Conservation (phyloP, 2,329 filamentous ascomycete genomes). For the Epichloe bromicola region DNA sequence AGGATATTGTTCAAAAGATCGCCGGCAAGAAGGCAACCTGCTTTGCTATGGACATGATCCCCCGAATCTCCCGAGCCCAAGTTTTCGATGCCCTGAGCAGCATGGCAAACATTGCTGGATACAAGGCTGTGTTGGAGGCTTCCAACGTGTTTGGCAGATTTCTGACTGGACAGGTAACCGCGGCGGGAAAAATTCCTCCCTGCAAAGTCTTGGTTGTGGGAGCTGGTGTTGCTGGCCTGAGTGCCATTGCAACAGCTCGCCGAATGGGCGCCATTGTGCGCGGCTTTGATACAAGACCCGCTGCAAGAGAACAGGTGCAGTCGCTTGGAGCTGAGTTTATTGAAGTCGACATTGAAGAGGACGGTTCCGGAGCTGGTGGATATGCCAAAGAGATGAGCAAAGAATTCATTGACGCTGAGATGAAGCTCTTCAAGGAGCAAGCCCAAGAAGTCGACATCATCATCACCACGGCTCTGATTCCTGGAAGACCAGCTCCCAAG, state of each 20-base stretch:
- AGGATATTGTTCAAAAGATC: conserved; percentile 58
- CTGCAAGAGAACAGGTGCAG: conserved; percentile 78
- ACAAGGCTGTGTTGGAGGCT: conserved; percentile 82
- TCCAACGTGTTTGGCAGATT: conserved; percentile 84
- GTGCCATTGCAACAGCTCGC: conserved; percentile 75
- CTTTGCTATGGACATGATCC: conserved; percentile 90
- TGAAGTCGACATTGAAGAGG: conserved; percentile 74
- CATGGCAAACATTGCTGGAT: conserved; percentile 90
- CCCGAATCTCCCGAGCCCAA: conserved; percentile 77
- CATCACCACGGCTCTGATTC: conserved; percentile 84
- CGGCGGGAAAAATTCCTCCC: conserved; percentile 79
- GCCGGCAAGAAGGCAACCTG: conserved; percentile 57
- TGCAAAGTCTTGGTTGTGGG: conserved; percentile 86
- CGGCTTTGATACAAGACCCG: conserved; percentile 83
- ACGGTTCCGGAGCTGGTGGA: conserved; percentile 70
- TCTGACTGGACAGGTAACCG: conserved; percentile 78
- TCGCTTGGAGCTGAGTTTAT: conserved; percentile 83
- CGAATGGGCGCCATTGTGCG: conserved; percentile 81
- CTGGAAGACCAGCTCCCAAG: conserved; percentile 69
- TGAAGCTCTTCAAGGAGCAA: conserved; percentile 84
- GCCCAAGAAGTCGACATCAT: conserved; percentile 83
- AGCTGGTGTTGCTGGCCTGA: conserved; percentile 77
- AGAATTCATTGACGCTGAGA: conserved; percentile 84
- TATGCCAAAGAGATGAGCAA: conserved; percentile 94
- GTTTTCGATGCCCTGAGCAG: conserved; percentile 80